Evolutionary conservation across 2,329 filamentous ascomycete genomes (phyloP).

Genomic region (Scedosporium boydii): DNA sequence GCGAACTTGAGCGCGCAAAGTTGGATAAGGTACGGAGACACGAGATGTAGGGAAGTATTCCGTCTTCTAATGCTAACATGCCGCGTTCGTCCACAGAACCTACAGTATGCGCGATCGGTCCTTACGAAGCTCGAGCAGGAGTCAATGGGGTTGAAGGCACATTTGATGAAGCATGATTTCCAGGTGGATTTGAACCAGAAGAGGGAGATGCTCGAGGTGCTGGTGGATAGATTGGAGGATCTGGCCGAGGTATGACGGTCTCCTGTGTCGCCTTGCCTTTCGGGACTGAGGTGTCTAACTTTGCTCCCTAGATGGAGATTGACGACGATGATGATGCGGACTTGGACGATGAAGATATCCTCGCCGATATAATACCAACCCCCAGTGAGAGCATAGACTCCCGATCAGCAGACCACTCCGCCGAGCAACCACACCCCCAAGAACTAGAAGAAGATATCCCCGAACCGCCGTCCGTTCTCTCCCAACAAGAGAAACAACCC

Average conservation of each 20-base stretch:
- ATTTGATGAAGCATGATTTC: slow-evolving; percentile 37
- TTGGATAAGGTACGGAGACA: slow-evolving; percentile 3
- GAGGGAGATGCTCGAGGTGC: slow-evolving; percentile 54
- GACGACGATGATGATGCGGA: slow-evolving; percentile 32
- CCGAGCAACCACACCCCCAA: slow-evolving; percentile 8
- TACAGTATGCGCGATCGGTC: slow-evolving; percentile 38
- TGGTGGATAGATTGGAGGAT: slow-evolving; percentile 59
- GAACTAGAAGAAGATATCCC: slow-evolving; percentile 23
- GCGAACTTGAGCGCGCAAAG: slow-evolving; percentile 8
- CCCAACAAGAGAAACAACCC: slow-evolving; percentile 14
- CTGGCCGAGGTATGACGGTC: slow-evolving; percentile 45
- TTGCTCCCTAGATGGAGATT: neutral
- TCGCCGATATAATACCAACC: slow-evolving; percentile 44
- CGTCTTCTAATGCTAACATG: slow-evolving; percentile 8
- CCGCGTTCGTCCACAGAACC: slow-evolving; percentile 39
- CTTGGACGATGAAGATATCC: slow-evolving; percentile 47
- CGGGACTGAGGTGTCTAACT: neutral
- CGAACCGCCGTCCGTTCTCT: slow-evolving; percentile 21
- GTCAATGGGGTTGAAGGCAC: slow-evolving; percentile 34
- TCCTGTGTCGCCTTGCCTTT: neutral
- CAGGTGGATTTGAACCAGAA: slow-evolving; percentile 57
- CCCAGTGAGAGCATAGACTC: slow-evolving; percentile 43
- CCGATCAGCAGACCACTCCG: neutral
- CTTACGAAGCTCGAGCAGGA: slow-evolving; percentile 33
- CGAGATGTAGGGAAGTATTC: neutral